Evolutionary conservation across 2,329 filamentous ascomycete genomes (phyloP).

Genomic region (Verticillium albo-atrum): DNA sequence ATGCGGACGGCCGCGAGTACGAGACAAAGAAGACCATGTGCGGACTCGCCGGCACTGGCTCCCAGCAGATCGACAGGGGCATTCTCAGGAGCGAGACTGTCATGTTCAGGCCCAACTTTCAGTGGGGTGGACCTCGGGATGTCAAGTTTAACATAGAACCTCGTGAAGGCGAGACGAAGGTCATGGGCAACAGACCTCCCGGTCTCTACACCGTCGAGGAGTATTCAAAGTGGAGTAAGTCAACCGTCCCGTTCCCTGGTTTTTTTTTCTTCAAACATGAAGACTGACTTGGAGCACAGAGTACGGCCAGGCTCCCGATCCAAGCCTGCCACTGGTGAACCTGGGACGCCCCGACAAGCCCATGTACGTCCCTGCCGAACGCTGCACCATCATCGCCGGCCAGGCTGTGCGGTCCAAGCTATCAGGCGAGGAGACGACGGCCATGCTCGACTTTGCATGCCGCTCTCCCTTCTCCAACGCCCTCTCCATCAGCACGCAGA

Average conservation of each 20-base stretch:
- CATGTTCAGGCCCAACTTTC: not conserved
- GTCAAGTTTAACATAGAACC: slow-evolving; percentile 25
- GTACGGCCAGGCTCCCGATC: slow-evolving; percentile 9
- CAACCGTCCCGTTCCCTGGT: not conserved
- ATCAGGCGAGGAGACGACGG: slow-evolving; percentile 52
- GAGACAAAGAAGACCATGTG: slow-evolving; percentile 17
- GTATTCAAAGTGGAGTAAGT: slow-evolving; percentile 40
- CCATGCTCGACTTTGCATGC: slow-evolving; percentile 72
- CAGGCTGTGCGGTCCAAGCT: slow-evolving; percentile 61
- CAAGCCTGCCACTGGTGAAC: slow-evolving; percentile 57
- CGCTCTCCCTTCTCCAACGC: slow-evolving; percentile 64
- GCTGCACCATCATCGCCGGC: slow-evolving; percentile 58
- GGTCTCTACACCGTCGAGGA: slow-evolving; percentile 31
- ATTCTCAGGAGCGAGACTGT: not conserved
- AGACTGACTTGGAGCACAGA: not conserved
- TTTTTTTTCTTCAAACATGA: not conserved
- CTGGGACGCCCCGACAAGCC: slow-evolving; percentile 54
- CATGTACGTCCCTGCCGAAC: slow-evolving; percentile 62
- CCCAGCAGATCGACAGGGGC: not conserved
- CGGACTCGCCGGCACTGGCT: slow-evolving; percentile 16
- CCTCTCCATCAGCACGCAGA: slow-evolving; percentile 55
- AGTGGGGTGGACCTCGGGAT: slow-evolving; percentile 16
- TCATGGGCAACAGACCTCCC: slow-evolving; percentile 6
- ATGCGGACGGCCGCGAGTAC: slow-evolving; percentile 12
- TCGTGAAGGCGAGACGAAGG: slow-evolving; percentile 14